Base-by-base conservation (phyloP, 2,329 filamentous ascomycete genomes). In the Fusarium xylarioides region DNA sequence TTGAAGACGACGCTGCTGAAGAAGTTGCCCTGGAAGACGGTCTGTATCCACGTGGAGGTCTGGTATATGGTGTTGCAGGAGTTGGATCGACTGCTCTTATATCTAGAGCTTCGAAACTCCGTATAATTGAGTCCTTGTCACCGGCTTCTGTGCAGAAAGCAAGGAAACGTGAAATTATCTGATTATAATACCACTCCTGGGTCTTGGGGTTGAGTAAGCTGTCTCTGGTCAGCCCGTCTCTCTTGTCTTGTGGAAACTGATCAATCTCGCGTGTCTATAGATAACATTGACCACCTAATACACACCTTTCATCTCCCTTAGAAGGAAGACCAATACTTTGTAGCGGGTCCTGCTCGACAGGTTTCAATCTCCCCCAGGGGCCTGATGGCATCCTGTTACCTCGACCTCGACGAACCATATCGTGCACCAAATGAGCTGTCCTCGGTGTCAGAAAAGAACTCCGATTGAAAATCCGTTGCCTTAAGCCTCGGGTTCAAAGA, bases 161-260 rank as follows among this genome's bases (percentile, higher is more conserved):
- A 89, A 97, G 92, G 83, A 97, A 98, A 54, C 94, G 91, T 79
- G 95, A 92, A 66, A 95, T 91, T 77, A 98, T 97, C 79, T 91
- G 93, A 79, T 91, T 91, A 82, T 95, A 97, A 85, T 95, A 98
- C 60, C 86, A 86, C 81, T 97, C 93, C 83, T 98, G 95, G 12
- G 89, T 89, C 83, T 93, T 94, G 82, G 88, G 85, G 76, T 95
- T 91, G 65, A 93, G 88, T 40, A 95, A 84, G 77, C 92, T 94
- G 73, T 14, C 6, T 34, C 30, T 40, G 38, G 59, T 66, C 37
- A 78, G 54, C 58, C 30, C 30, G 18, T n/a, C 18, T 34, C 30
- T 56, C 18, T 52, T 35, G 32, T 46, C 44, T 28, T 19, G 23
- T 30, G 19, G 16, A 18, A 32, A 32, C 10, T 11, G 14, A 30